Evolutionary conservation across 768 basidiomycete genomes (phyloP), one percentile per base, ranked within the genome.

Genomic region (Punctularia strigosozonata): DNA sequence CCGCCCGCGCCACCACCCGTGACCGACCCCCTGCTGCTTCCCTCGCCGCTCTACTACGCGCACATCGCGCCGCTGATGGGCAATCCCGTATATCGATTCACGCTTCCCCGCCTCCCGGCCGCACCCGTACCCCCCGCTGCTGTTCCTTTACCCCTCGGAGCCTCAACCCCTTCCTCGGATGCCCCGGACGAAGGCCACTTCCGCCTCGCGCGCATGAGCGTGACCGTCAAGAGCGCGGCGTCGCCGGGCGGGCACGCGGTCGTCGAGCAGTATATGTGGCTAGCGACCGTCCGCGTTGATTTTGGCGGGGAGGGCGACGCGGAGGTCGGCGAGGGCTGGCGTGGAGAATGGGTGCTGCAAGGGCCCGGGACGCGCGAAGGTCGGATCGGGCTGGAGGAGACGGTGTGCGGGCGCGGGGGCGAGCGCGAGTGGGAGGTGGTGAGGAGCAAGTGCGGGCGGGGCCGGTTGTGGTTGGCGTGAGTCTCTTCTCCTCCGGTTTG

Each of bases 281-380:
- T 75, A 4, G 80, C 75, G 24, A 60, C 64, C 25, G 57, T 75
- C 13, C 59, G 42, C 39, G 30, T 51, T 35, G n/a, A n/a, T n/a
- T n/a, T n/a, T n/a, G n/a, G n/a, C n/a, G n/a, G n/a, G n/a, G 41
- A 48, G 44, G 24, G 47, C 46, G 43, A 44, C 24, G 57, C 57
- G 15, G 67, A 57, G 23, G 59, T 80, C 18, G 77, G 80, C 10
- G 69, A 71, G n/a, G 78, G 76, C 4, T 82, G 85, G 77, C 62
- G 68, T 23, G 79, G 79, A 6, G 80, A 86, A 45, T 86, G 85
- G 83, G 61, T 83, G 12, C 61, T 87, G n/a, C 80, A 87, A 55
- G 77, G 73, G 1, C 80, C 83, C 39, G 85, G 83, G 1, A 87
- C 83, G 14, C 63, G 58, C 23, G 81, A 83, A 51, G 80, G 78